phyloP scores from a whole-genome alignment of 495 filamentous ascomycete species.

The Hypoxylon lenormandii region DNA sequence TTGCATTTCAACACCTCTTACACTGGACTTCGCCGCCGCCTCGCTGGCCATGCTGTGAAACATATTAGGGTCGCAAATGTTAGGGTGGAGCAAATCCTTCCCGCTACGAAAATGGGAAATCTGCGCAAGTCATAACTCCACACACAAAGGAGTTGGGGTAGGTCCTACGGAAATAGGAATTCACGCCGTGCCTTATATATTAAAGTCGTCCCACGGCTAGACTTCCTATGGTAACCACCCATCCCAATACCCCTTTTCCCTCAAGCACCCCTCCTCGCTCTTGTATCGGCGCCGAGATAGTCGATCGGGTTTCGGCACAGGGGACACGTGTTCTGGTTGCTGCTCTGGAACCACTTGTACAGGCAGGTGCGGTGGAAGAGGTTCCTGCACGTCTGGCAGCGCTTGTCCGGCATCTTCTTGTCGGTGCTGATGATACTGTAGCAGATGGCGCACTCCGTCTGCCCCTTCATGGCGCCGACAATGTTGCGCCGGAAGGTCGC shows the following conservation, averaged over 20 bases:
- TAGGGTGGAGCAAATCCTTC: no score
- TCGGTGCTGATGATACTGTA: conserved; percentile 91
- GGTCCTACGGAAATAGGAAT: no score
- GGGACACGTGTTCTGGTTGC: conserved; percentile 87
- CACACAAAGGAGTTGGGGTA: no score
- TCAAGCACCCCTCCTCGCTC: conserved; percentile 34
- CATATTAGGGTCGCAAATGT: no score
- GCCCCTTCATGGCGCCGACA: conserved; percentile 85
- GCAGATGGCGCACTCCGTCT: conserved; percentile 96
- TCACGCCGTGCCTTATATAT: no score
- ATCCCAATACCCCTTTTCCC: neutral
- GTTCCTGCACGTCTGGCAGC: conserved; percentile 93
- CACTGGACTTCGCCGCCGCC: no score
- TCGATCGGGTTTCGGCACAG: conserved; percentile 88
- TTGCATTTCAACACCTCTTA: no score
- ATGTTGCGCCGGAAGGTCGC: conserved; percentile 85
- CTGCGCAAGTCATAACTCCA: no score
- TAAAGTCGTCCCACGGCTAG: no score
- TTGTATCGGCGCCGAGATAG: conserved; percentile 60
- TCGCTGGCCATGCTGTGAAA: no score
- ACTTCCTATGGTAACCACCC: no score
- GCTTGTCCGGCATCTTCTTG: conserved; percentile 87
- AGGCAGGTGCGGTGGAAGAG: conserved; percentile 89
- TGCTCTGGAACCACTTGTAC: conserved; percentile 95
- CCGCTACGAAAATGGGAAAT: no score